These are phyloP conservation scores for Lecanicillium sp. DNA, from an alignment of 2,329 filamentous ascomycete species.

Conservation along the genomic window DNA sequence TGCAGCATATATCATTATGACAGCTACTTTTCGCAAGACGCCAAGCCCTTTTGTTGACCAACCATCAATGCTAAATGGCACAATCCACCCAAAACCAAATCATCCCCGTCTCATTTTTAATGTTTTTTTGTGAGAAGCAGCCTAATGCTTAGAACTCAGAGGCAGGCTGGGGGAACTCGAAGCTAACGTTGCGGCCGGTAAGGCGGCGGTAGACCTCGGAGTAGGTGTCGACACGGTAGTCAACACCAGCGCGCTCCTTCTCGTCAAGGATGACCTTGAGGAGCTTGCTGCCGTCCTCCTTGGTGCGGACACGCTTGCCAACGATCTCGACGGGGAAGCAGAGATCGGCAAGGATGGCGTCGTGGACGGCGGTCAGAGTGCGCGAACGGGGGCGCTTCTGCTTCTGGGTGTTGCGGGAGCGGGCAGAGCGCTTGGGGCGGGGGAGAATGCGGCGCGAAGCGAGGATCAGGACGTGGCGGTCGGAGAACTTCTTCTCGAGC, in stretches of 20 bases:
- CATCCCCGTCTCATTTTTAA: slow-evolving; percentile 18
- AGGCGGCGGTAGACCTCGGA: slow-evolving; percentile 98
- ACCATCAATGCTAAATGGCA: slow-evolving; percentile 30
- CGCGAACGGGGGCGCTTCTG: slow-evolving; percentile 98
- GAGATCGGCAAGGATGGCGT: slow-evolving; percentile 94
- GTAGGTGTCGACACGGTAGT: slow-evolving; percentile 99
- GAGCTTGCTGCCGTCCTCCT: slow-evolving; percentile 97
- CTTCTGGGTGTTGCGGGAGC: slow-evolving; percentile 90
- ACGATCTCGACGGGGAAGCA: slow-evolving; percentile 99
- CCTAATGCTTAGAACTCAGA: slow-evolving; percentile 67
- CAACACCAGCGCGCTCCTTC: slow-evolving; percentile 99
- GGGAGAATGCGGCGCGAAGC: slow-evolving; percentile 98
- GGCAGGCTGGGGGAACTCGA: slow-evolving; percentile 92
- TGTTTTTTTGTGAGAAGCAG: slow-evolving; percentile 3
- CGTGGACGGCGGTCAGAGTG: slow-evolving; percentile 97
- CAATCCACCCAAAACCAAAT: slow-evolving; percentile 22
- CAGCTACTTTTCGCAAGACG: slow-evolving; percentile 45
- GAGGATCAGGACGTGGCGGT: slow-evolving; percentile 98
- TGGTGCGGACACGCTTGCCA: slow-evolving; percentile 96
- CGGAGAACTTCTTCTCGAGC: slow-evolving; percentile 99
- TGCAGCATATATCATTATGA: slow-evolving; percentile 34
- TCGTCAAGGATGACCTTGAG: slow-evolving; percentile 99
- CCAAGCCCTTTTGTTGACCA: slow-evolving; percentile 40
- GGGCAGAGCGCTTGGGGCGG: slow-evolving; percentile 96
- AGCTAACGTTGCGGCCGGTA: slow-evolving; percentile 92